Base-by-base conservation (phyloP, 352 stramenopile genomes). In the Thalassiosira gravida region DNA sequence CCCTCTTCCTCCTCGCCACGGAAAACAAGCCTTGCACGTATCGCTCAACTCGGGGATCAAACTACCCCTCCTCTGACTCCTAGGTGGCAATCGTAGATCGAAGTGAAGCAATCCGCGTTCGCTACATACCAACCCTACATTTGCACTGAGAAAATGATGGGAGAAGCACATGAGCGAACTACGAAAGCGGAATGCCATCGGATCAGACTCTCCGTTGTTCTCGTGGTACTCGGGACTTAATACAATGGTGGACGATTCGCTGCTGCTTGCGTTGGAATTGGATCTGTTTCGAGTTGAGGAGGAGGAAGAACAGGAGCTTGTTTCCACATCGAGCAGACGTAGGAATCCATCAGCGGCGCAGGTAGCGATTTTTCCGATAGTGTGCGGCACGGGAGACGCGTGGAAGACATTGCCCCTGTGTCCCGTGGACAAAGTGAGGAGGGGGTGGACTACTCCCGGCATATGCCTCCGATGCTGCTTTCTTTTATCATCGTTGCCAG, bases 331-430 rank as follows among this genome's bases (percentile, higher is more conserved):
- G 14, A 64, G 52, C 1, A 91, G 35, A 53, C 84, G 50, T 7
- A 93, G 49, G 30, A 71, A 91, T 25, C 88, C 88, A 83, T 93
- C 88, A 11, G 86, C 86, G 29, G 71, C 88, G 68, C 88, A 93
- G 0, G 88, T 92, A 3, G 67, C 74, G 20, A 93, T 71, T 44
- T 89, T 88, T 0, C 88, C 88, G 8, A 72, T 74, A 35, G 71
- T 55, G 27, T 77, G 46, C 14, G 47, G 56, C 3, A 91, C 47
- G 1, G 88, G 84, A n/a, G 86, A 85, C 0, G 79, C 82, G 65
- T 92, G 84, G 73, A 93, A 93, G 16, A 93, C 77, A 64, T 93
- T 93, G 0, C 75, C 80, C 16, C 53, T 52, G 57, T 93, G 88
- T 52, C 88, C 86, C 18, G 88, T 92, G 13, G 24, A 49, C 9